These are phyloP conservation scores for Stenogyne calaminthoides DNA, from an alignment of 305 asterid species.

Conservation along the genomic window DNA sequence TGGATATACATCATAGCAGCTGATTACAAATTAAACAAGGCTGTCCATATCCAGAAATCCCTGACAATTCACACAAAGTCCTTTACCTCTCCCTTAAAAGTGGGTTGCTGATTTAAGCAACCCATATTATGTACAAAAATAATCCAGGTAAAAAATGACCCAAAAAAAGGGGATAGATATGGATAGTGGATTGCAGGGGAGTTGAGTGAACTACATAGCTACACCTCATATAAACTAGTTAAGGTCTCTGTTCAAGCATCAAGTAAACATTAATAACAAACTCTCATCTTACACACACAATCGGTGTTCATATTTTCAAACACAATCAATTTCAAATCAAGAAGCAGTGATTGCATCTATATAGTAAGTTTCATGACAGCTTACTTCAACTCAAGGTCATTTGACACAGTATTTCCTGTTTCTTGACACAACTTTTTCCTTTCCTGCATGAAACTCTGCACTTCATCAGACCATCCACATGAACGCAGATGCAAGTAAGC, in stretches of 20 bases:
- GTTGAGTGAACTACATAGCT: background rate
- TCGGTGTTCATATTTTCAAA: background rate
- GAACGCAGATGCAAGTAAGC: conserved; percentile 64
- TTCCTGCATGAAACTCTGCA: conserved; percentile 66
- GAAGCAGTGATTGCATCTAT: conserved; percentile 17
- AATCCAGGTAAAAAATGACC: background rate
- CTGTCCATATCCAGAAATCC: background rate
- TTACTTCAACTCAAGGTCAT: conserved; percentile 63
- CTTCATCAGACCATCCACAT: conserved; percentile 88
- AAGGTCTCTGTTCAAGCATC: background rate
- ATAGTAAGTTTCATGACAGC: conserved; percentile 34
- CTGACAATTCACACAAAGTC: background rate
- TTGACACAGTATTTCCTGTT: conserved; percentile 38
- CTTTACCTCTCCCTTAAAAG: background rate
- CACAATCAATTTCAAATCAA: conserved; percentile 17
- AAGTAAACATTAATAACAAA: background rate
- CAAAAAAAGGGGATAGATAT: background rate
- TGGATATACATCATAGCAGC: background rate
- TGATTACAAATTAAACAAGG: background rate
- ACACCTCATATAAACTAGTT: background rate
- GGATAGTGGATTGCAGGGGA: background rate
- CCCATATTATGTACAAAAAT: background rate
- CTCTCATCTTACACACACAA: background rate
- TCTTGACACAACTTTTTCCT: conserved; percentile 59
- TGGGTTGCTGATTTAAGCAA: background rate